Conservation (phyloP, 306 rosid species). For the Casuarina glauca region DNA sequence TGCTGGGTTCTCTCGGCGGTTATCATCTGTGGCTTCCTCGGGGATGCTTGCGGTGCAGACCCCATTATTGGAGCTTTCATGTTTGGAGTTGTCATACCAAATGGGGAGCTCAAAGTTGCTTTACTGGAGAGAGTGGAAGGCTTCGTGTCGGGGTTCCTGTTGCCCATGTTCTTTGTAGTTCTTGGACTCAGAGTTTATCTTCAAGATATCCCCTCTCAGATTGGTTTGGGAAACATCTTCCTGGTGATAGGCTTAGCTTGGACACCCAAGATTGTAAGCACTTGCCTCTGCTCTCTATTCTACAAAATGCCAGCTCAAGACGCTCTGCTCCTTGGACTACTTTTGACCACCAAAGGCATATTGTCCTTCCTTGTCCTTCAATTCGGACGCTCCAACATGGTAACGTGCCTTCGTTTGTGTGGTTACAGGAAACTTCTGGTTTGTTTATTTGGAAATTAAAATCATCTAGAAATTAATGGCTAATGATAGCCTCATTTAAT, state of each 20-base stretch:
- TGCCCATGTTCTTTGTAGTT: conserved; percentile 38
- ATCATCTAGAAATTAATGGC: too few relatives aligned
- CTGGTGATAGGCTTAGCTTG: conserved; percentile 21
- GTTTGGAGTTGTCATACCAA: conserved; percentile 50
- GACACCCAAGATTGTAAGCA: conserved; percentile 31
- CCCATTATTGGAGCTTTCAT: conserved; percentile 43
- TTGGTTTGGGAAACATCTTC: background rate
- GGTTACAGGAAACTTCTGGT: too few relatives aligned
- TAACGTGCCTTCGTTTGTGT: too few relatives aligned
- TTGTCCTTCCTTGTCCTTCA: conserved; percentile 31
- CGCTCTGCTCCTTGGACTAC: conserved; percentile 37
- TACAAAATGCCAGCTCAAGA: conserved; percentile 34
- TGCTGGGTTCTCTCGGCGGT: conserved; percentile 32
- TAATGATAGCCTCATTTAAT: too few relatives aligned
- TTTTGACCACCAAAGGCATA: conserved; percentile 49
- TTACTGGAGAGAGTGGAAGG: conserved; percentile 32
- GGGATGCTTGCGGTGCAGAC: conserved; percentile 34
- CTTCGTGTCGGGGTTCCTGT: conserved; percentile 32
- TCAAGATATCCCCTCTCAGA: background rate
- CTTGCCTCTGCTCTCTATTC: conserved; percentile 28
- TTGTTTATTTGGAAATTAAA: too few relatives aligned
- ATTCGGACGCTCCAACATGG: conserved; percentile 18
- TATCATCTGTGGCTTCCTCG: conserved; percentile 13
- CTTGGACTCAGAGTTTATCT: conserved; percentile 31
- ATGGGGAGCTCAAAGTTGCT: conserved; percentile 36